These are phyloP conservation scores for Dendrothele bispora DNA, from an alignment of 768 basidiomycete genomes.

Conservation along the genomic window DNA sequence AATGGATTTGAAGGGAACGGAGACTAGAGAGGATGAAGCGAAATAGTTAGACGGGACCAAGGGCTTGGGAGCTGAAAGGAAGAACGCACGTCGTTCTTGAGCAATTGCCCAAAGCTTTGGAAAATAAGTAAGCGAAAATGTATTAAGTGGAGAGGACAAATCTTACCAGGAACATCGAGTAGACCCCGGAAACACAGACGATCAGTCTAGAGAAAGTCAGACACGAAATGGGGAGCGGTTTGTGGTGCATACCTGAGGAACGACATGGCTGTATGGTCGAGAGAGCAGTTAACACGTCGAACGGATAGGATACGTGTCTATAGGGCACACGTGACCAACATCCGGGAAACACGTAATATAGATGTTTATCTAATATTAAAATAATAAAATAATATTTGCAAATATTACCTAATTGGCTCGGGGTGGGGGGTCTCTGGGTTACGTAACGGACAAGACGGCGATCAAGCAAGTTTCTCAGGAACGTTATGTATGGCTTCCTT, in stretches of 20 bases:
- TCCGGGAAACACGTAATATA: too few relatives aligned
- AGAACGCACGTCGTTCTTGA: conserved; percentile 82
- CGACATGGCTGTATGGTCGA: conserved; percentile 18
- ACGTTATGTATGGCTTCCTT: too few relatives aligned
- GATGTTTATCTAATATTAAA: too few relatives aligned
- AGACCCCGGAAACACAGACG: conserved; percentile 84
- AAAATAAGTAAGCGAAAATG: conserved; percentile 9
- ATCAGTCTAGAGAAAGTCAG: conserved; percentile 47
- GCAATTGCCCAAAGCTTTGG: conserved; percentile 85
- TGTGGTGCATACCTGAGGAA: conserved; percentile 19
- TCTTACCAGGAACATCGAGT: conserved; percentile 87
- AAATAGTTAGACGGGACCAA: conserved; percentile 1
- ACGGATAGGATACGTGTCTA: too few relatives aligned
- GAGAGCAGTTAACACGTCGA: too few relatives aligned
- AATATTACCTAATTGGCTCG: too few relatives aligned
- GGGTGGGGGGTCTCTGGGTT: too few relatives aligned
- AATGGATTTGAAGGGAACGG: conserved; percentile 77
- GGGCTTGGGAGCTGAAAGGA: neutral
- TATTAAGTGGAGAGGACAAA: neutral
- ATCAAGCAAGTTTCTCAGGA: too few relatives aligned
- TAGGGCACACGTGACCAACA: too few relatives aligned
- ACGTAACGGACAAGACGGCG: too few relatives aligned
- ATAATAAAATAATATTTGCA: too few relatives aligned
- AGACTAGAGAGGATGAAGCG: conserved; percentile 47
- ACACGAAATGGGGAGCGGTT: neutral